Evolutionary conservation across 2,329 filamentous ascomycete genomes (phyloP).

Genomic region (Fusarium nisikadoi): DNA sequence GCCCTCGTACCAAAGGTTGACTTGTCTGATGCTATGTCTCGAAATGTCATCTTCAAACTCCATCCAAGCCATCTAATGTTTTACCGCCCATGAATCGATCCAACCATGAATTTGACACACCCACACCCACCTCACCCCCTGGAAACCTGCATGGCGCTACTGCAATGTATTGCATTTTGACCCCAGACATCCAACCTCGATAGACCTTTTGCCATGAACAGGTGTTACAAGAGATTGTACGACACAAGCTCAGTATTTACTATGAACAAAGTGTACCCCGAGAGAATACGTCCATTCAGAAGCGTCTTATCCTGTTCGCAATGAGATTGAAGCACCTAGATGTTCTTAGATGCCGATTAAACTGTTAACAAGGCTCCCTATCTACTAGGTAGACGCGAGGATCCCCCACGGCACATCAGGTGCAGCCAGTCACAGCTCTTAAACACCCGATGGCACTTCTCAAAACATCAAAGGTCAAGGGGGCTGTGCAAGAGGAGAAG

Average conservation of each 20-base stretch:
- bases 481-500: conserved; percentile 36
- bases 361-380: background rate
- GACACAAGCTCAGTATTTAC: background rate
- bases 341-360: background rate
- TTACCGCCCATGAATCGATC: conserved; percentile 18
- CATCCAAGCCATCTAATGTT: conserved; percentile 23
- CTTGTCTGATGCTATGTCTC: conserved; percentile 19
- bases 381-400: conserved; percentile 7
- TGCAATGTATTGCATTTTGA: conserved; percentile 35
- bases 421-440: conserved; percentile 29
- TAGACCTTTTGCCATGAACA: conserved; percentile 12
- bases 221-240: background rate
- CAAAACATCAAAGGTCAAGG: conserved; percentile 20
- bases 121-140: conserved; percentile 39
- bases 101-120: conserved; percentile 14
- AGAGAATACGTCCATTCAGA: background rate
- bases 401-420: conserved; percentile 24
- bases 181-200: conserved; percentile 16
- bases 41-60: conserved; percentile 23
- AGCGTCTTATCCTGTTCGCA: background rate
- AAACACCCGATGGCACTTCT: conserved; percentile 21
- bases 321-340: background rate
- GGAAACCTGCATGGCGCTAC: conserved; percentile 39
- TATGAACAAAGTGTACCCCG: background rate
- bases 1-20: background rate